A percentile compares a stretch with the other conserved stretches of the same genome.
Conservation (phyloP, 768 basidiomycete species). For the Mrakia gelida region DNA sequence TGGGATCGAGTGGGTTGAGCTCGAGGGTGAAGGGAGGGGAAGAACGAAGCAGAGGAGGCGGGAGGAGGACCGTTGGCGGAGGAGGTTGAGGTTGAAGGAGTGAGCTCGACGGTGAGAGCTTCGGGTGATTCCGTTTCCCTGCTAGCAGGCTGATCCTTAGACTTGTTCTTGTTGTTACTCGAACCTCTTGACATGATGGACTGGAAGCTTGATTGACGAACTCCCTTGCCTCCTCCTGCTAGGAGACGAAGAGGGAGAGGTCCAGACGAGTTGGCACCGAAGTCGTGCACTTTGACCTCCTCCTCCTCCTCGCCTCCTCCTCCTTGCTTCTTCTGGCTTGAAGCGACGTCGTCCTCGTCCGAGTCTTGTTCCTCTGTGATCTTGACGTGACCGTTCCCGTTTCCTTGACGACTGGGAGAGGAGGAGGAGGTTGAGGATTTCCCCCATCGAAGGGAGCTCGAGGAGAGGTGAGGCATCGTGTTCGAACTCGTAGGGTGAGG, state of each 20-base stretch:
- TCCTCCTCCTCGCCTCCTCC: not conserved
- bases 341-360: not conserved
- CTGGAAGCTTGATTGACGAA: not conserved
- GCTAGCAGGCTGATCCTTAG: no score
- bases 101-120: not conserved
- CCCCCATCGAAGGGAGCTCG: not conserved
- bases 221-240: conserved; percentile 23
- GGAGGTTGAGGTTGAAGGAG: not conserved
- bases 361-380: not conserved
- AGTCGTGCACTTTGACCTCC: not conserved
- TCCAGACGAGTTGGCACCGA: not conserved
- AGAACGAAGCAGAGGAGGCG: not conserved
- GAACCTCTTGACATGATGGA: not conserved
- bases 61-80: no score
- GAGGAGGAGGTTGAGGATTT: not conserved
- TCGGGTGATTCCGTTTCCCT: not conserved
- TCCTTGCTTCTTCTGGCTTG: not conserved
- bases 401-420: not conserved
- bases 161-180: not conserved
- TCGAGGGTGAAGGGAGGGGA: not conserved
- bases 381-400: not conserved
- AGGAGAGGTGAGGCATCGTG: not conserved
- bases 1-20: not conserved
- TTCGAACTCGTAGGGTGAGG: not conserved
- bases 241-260: not conserved